phyloP scores from a whole-genome alignment of 768 basidiomycete species.

The Trametes villosa region DNA sequence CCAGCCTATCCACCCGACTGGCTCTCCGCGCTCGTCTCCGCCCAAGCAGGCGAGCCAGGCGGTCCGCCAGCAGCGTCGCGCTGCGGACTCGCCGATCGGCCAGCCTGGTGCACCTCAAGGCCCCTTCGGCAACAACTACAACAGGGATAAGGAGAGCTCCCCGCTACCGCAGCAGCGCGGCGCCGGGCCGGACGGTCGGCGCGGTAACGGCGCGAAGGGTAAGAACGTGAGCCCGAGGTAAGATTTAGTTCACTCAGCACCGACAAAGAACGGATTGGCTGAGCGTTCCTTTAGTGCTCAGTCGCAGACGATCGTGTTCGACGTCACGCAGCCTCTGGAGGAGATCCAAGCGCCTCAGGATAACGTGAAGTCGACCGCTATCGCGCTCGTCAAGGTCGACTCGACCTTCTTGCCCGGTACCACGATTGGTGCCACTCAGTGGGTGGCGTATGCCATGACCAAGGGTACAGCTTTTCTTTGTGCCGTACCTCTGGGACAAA shows the following conservation, averaged over 20 bases:
- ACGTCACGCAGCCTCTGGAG: constrained; percentile 72
- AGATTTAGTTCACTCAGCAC: not conserved
- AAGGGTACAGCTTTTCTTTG: constrained; percentile 49
- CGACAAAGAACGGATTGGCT: not conserved
- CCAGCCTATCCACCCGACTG: constrained; percentile 47
- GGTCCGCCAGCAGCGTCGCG: constrained; percentile 49
- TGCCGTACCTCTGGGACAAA: constrained; percentile 1
- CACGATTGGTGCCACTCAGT: constrained; percentile 88
- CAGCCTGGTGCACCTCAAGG: constrained; percentile 29
- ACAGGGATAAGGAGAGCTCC: constrained; percentile 74
- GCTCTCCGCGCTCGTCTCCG: constrained; percentile 68
- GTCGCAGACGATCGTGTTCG: constrained; percentile 71
- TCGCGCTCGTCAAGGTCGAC: constrained; percentile 87
- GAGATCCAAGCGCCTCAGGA: constrained; percentile 79
- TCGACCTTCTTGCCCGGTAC: constrained; percentile 82
- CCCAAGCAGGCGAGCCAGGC: constrained; percentile 59
- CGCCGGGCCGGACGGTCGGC: constrained; percentile 39
- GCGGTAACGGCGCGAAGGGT: constrained; percentile 46
- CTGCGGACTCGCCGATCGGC: constrained; percentile 54
- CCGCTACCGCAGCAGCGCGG: constrained; percentile 63
- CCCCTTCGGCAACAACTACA: constrained; percentile 40
- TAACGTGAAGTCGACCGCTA: constrained; percentile 85
- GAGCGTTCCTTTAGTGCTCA: constrained; percentile 48
- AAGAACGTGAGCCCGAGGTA: constrained; percentile 65
- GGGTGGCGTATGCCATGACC: constrained; percentile 94